Evolutionary conservation across 2,329 filamentous ascomycete genomes (phyloP).

Genomic region (Fusarium neocosmosporiellum): DNA sequence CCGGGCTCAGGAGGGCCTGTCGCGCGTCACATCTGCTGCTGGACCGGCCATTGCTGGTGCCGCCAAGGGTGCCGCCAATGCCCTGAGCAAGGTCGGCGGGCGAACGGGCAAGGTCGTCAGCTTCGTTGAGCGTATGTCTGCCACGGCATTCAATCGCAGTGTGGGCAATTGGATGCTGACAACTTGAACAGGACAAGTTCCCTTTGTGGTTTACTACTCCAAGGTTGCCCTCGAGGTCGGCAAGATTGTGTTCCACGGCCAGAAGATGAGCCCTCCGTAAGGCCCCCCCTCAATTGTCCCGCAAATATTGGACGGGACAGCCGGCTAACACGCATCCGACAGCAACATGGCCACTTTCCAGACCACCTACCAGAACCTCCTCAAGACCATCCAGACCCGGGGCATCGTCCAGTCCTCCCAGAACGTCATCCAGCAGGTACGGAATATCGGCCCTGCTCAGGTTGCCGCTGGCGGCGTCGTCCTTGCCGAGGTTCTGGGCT

Average conservation of each 20-base stretch:
- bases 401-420: constrained; percentile 67
- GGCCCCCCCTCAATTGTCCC: constrained; percentile 48
- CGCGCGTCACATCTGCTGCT: constrained; percentile 82
- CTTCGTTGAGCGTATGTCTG: constrained; percentile 85
- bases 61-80: constrained; percentile 72
- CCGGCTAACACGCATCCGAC: constrained; percentile 26
- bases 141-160: neutral
- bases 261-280: constrained; percentile 97
- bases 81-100: constrained; percentile 82
- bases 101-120: constrained; percentile 81
- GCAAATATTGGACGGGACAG: constrained; percentile 12
- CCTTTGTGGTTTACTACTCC: constrained; percentile 90
- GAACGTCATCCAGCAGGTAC: constrained; percentile 66
- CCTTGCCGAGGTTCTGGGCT: constrained; percentile 87
- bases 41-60: constrained; percentile 79
- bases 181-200: constrained; percentile 76
- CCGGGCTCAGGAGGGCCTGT: constrained; percentile 86
- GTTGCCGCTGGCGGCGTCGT: constrained; percentile 80
- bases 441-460: constrained; percentile 78
- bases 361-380: constrained; percentile 81
- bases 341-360: constrained; percentile 87
- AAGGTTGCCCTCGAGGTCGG: constrained; percentile 87
- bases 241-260: constrained; percentile 87
- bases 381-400: constrained; percentile 76
- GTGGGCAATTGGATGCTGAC: constrained; percentile 18